Base-by-base conservation (phyloP, 2,329 filamentous ascomycete genomes). In the Elsinoe ampelina region DNA sequence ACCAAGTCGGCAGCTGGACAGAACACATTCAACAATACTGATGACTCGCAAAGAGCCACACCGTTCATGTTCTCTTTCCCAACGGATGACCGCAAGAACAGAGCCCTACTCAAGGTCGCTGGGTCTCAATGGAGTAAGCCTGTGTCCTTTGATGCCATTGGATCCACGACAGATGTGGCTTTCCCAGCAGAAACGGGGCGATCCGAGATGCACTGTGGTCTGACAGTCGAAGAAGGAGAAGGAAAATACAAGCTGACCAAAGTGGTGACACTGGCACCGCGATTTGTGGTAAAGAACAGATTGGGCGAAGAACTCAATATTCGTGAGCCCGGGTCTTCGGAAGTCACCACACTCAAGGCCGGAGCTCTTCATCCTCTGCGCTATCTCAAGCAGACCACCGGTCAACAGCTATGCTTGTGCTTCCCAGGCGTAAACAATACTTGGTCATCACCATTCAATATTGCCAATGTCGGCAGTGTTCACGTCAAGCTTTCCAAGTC, bases 171-270 rank as follows among this genome's bases (percentile, higher is more conserved):
- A 13, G 91, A 96, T 64, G 87, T 95, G 35, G 81, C 93, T 34
- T 77, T 98, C 34, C 86, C 87, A 51, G 89, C 90, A 0, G 73
- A 80, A 1, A 80, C 79, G 41, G 84, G 81, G 42, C 77, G 80
- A 60, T 85, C 85, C 2, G 93, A 98, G 70, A 91, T 97, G 65
- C 90, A 97, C 65, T 80, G 95, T 5, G 93, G 93, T 47, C 83
- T 98, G 50, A 92, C 86, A 1, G 85, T 98, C 30, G 83, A 88
- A 58, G 86, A 95, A 58, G 93, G 93, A 10, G 87, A 95, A 66
- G 93, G 93, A 65, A 98, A 98, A 60, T 98, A 97, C 76, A 97
- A 95, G 71, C 78, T 98, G 76, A 95, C 89, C 15, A 97, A 95
- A 73, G 87, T 96, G 11, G 88, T 98, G 22, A 96, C 91, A 0